Conservation (phyloP, 345 rosid species). For the Gossypium ekmanianum region DNA sequence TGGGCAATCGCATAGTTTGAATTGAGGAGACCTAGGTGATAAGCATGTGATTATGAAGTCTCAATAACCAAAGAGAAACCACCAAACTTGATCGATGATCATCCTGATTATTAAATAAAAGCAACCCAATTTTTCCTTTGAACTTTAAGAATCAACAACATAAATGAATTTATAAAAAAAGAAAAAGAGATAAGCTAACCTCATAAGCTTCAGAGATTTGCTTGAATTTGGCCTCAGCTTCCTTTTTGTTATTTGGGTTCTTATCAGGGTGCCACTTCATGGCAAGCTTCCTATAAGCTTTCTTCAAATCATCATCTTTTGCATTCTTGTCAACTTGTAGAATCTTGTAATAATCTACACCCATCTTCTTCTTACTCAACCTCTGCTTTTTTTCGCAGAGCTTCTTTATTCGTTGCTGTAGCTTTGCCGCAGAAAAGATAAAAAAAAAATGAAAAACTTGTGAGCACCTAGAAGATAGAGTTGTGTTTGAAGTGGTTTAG, state of each 20-base stretch:
- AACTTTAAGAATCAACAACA: background rate
- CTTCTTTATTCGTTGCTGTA: background rate
- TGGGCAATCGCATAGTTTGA: background rate
- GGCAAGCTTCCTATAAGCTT: constrained; percentile 83
- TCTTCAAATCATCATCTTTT: constrained; percentile 72
- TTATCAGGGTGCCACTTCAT: constrained; percentile 97
- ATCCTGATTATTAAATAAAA: background rate
- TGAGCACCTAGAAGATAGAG: background rate
- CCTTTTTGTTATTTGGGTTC: constrained; percentile 75
- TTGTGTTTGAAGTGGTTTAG: background rate
- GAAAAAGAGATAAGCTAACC: constrained; percentile 21
- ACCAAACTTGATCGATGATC: background rate
- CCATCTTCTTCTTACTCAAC: constrained; percentile 25
- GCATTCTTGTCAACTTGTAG: constrained; percentile 66
- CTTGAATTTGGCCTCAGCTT: constrained; percentile 87
- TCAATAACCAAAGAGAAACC: background rate
- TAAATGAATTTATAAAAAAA: background rate
- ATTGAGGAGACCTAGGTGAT: background rate
- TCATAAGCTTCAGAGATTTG: constrained; percentile 88
- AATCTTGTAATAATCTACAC: constrained; percentile 54
- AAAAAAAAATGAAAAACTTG: background rate
- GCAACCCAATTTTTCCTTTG: background rate
- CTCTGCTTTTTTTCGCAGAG: background rate
- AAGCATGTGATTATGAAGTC: background rate
- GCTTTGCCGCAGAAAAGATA: background rate